Evolutionary conservation across 495 filamentous ascomycete species (phyloP).

Genomic region (Tetracladium marchalianum): DNA sequence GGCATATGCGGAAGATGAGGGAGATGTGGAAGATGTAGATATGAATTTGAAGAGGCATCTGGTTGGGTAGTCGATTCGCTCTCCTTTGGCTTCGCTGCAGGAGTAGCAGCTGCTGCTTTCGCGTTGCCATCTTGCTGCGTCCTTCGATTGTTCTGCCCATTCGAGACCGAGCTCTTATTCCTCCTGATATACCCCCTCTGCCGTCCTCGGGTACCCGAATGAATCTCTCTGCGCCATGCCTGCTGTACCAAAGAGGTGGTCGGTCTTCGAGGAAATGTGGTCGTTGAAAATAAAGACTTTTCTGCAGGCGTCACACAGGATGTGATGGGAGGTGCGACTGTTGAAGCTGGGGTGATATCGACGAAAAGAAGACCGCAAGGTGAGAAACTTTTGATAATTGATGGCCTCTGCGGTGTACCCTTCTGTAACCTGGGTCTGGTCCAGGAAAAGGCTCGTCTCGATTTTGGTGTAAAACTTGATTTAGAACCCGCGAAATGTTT

Average conservation of each 20-base stretch:
- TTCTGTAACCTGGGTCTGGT: conserved; percentile 4
- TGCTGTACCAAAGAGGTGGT: conserved; percentile 4
- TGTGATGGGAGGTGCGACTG: conserved; percentile 5
- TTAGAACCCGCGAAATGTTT: conserved; percentile 3
- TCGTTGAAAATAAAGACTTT: conserved; percentile 12
- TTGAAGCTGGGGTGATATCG: conserved; percentile 5
- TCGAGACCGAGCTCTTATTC: conserved; percentile 34
- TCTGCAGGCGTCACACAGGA: conserved; percentile 7
- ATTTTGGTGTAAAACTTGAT: conserved; percentile 4
- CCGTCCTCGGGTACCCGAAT: conserved; percentile 11
- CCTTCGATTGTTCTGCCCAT: conserved; percentile 16
- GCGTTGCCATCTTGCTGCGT: conserved; percentile 6
- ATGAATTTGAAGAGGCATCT: conserved; percentile 5
- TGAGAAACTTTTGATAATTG: conserved; percentile 11
- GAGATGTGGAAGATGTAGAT: conserved; percentile 37
- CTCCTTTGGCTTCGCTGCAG: conserved; percentile 2
- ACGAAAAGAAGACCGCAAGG: conserved; percentile 13
- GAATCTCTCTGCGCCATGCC: conserved; percentile 17
- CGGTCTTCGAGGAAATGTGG: neutral
- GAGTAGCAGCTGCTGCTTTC: neutral
- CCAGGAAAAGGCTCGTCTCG: conserved; percentile 11
- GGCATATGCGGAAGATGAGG: conserved; percentile 49
- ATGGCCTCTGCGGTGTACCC: neutral
- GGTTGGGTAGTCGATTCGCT: neutral
- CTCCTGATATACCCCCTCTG: conserved; percentile 23